Base-by-base conservation (phyloP, 345 rosid genomes). In the Sisymbrium altissimum region DNA sequence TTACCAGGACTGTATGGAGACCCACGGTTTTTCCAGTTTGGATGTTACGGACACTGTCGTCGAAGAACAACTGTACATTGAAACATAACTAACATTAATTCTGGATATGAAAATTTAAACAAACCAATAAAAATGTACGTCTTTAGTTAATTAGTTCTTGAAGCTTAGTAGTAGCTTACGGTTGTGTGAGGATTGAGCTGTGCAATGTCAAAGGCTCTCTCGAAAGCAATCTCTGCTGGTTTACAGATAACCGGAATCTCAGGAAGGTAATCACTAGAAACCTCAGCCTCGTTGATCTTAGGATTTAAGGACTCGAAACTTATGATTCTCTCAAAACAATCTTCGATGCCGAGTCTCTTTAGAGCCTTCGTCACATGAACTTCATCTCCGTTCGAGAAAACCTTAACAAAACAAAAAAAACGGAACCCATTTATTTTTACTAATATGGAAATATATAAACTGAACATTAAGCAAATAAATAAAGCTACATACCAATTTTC, bases 291-390 rank as follows among this genome's bases (percentile, higher is more conserved):
- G 76, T 18, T 78, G 67, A 73, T 84, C 18, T 76, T 72, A 23
- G 96, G 92, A 78, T 94, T 94, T 15, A 94, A 84, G 0, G 92
- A 87, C 74, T 95, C 99, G 57, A 92, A 95, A 79, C 91, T 87
- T 55, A 95, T 92, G 40, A 90, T 87, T 82, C 92, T 93, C 78
- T 92, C 97, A 46, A 95, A 95, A 74, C 97, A 89, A 63, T 88
- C 97, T 73, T 92, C 91, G 40, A 95, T 78, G 46, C 92, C 92
- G 1, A 95, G 99, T 83, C 79, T 85, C 48, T 71, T 84, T 8
- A 95, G 83, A 55, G 78, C 92, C 33, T 85, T 86, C 7, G 40
- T 83, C 4, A 89, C 93, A 58, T 95, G 99, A 10, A 74, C 61
- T 71, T 76, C 84, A 81, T 95, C 97, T 13, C 97, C 96, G 77